Evolutionary conservation across 352 stramenopile species (phyloP).

Genomic region (Phytophthora melonis): DNA sequence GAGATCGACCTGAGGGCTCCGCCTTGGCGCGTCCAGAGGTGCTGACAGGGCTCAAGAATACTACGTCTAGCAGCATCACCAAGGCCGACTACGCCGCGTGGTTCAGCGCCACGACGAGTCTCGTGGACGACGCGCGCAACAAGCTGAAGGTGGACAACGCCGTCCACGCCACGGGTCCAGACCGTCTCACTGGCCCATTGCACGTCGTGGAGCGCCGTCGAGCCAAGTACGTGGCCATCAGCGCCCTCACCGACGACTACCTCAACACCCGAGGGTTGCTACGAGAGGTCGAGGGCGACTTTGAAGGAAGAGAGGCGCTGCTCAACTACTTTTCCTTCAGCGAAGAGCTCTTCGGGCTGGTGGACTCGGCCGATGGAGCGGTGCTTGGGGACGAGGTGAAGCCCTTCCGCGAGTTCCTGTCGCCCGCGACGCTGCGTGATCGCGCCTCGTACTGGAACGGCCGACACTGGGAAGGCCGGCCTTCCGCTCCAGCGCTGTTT

Average conservation of each 20-base stretch:
- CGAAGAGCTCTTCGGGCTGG: slow-evolving; percentile 73
- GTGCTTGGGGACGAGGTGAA: slow-evolving; percentile 46
- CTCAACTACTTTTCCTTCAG: slow-evolving; percentile 79
- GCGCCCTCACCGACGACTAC: slow-evolving; percentile 91
- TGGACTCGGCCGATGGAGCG: slow-evolving; percentile 36
- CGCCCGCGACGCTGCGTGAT: slow-evolving; percentile 49
- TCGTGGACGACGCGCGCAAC: slow-evolving; percentile 61
- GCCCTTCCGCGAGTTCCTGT: slow-evolving; percentile 65
- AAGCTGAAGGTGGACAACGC: slow-evolving; percentile 93
- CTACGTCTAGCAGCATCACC: slow-evolving; percentile 47
- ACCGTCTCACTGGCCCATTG: slow-evolving; percentile 91
- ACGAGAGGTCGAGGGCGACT: slow-evolving; percentile 82
- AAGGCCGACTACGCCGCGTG: slow-evolving; percentile 64
- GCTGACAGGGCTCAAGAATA: slow-evolving; percentile 51
- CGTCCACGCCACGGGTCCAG: slow-evolving; percentile 91
- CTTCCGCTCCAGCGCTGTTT: slow-evolving; percentile 66
- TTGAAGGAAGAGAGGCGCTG: slow-evolving; percentile 79
- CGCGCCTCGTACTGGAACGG: slow-evolving; percentile 88
- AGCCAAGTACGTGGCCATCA: slow-evolving; percentile 96
- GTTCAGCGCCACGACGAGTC: slow-evolving; percentile 71
- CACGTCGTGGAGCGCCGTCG: slow-evolving; percentile 90
- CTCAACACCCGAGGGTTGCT: slow-evolving; percentile 79
- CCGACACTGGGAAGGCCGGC: slow-evolving; percentile 76
- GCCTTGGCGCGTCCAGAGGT: slow-evolving; percentile 51
- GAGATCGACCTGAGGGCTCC: slow-evolving; percentile 66